Evolutionary conservation across 176 grass and related monocot species (phyloP).

Genomic region (Saccharum spontaneum): DNA sequence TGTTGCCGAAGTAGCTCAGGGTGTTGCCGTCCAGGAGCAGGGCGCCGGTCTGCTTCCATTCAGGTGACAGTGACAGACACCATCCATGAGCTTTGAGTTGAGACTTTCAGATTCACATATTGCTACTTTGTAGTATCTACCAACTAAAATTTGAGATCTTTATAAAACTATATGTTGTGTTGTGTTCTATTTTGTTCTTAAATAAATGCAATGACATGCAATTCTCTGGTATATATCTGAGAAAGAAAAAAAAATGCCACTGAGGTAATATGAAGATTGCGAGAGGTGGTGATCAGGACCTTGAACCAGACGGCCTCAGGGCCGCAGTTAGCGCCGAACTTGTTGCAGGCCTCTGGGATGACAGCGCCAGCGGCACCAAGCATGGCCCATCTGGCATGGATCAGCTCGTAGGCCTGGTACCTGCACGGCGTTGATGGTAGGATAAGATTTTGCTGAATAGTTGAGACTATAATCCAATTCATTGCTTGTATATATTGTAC

Average conservation of each 20-base stretch:
- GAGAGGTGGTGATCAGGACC: slow-evolving; percentile 38
- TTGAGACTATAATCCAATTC: neutral
- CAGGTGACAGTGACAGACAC: neutral
- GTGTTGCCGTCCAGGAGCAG: slow-evolving; percentile 97
- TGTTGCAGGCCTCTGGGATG: slow-evolving; percentile 97
- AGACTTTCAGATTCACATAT: neutral
- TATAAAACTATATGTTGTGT: neutral
- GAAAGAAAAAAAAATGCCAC: neutral
- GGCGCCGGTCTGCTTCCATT: slow-evolving; percentile 69
- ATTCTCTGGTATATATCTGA: neutral
- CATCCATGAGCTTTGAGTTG: neutral
- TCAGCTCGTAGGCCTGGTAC: slow-evolving; percentile 93
- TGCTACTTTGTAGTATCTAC: neutral
- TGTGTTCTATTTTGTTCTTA: neutral
- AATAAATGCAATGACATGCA: neutral
- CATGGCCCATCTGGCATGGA: slow-evolving; percentile 98
- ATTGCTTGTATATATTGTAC: neutral
- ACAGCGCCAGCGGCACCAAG: slow-evolving; percentile 90
- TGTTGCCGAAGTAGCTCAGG: slow-evolving; percentile 93
- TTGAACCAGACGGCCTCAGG: slow-evolving; percentile 99
- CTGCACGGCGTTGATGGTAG: slow-evolving; percentile 35
- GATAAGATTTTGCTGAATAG: neutral
- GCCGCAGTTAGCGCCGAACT: slow-evolving; percentile 89
- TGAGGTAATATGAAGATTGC: neutral
- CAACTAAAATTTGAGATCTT: neutral